Conservation (phyloP, 257 asterid genomes). For the Anisodus acutangulus region DNA sequence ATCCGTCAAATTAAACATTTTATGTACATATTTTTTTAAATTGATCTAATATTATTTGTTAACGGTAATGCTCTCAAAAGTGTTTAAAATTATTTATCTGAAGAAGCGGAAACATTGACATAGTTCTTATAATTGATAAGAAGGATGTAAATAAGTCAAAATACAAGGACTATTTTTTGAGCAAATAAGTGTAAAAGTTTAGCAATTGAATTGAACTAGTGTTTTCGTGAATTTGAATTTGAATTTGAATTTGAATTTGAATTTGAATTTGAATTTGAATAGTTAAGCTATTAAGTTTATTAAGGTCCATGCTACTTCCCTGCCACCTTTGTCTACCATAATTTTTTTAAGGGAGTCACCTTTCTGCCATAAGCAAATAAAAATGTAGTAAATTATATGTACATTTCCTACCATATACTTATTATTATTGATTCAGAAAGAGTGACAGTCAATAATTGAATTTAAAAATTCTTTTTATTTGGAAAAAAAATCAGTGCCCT, state of each 20-base stretch:
- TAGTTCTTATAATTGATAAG: too few relatives aligned
- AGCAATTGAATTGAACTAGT: background rate
- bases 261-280: too few relatives aligned
- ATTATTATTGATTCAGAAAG: background rate
- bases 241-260: too few relatives aligned
- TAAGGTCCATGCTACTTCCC: slow-evolving; percentile 11
- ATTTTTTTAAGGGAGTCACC: background rate
- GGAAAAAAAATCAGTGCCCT: background rate
- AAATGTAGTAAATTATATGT: slow-evolving; percentile 15
- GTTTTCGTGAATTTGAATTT: background rate
- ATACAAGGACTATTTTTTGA: too few relatives aligned
- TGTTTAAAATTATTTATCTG: too few relatives aligned
- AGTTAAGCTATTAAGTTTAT: background rate
- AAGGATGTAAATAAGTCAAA: background rate
- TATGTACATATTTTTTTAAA: too few relatives aligned
- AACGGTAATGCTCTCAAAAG: too few relatives aligned
- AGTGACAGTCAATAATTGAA: background rate
- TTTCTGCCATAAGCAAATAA: background rate
- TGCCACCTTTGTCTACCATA: slow-evolving; percentile 14
- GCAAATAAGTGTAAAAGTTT: background rate
- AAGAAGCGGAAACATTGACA: too few relatives aligned
- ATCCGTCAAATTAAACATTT: too few relatives aligned
- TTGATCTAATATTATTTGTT: too few relatives aligned
- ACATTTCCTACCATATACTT: background rate
- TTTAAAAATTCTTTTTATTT: background rate